These are phyloP conservation scores for Diaporthe vexans DNA, from an alignment of 2,329 filamentous ascomycete species.

Conservation along the genomic window DNA sequence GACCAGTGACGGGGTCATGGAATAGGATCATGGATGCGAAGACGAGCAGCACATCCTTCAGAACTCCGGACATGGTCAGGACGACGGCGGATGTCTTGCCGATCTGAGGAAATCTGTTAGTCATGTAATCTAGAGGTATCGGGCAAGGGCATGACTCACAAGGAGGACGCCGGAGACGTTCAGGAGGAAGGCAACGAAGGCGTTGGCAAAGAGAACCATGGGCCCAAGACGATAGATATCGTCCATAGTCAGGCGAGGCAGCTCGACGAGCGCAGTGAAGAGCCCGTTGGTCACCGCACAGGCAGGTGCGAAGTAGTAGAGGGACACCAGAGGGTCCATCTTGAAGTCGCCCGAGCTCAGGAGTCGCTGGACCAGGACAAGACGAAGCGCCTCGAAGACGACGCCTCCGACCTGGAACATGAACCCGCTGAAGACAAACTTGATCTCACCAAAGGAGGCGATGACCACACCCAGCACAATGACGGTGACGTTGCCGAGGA, in stretches of 20 bases:
- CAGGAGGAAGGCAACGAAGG: constrained; percentile 79
- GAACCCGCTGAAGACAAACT: constrained; percentile 83
- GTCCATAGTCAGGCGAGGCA: constrained; percentile 73
- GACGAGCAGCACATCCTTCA: constrained; percentile 81
- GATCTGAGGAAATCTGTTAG: constrained; percentile 57
- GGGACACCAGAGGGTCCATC: constrained; percentile 86
- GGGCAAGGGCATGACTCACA: constrained; percentile 63
- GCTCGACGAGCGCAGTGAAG: constrained; percentile 78
- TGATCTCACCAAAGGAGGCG: constrained; percentile 91
- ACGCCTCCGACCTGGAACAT: constrained; percentile 81
- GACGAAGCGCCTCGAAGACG: constrained; percentile 80
- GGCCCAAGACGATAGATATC: constrained; percentile 79
- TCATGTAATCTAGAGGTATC: not conserved
- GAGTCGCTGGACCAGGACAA: constrained; percentile 83
- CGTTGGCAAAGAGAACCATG: constrained; percentile 78
- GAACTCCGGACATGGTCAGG: constrained; percentile 78
- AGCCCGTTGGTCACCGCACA: constrained; percentile 82
- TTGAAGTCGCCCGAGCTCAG: constrained; percentile 84
- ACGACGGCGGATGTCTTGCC: constrained; percentile 82
- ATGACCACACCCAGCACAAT: constrained; percentile 93
- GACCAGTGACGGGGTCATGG: constrained; percentile 72
- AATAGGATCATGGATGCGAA: constrained; percentile 77
- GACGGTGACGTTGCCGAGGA: constrained; percentile 87
- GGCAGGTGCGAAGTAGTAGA: constrained; percentile 86
- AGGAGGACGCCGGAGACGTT: constrained; percentile 86